These are phyloP conservation scores for Leishmania gerbilli DNA, from an alignment of 208 protist genomes.

Conservation along the genomic window DNA sequence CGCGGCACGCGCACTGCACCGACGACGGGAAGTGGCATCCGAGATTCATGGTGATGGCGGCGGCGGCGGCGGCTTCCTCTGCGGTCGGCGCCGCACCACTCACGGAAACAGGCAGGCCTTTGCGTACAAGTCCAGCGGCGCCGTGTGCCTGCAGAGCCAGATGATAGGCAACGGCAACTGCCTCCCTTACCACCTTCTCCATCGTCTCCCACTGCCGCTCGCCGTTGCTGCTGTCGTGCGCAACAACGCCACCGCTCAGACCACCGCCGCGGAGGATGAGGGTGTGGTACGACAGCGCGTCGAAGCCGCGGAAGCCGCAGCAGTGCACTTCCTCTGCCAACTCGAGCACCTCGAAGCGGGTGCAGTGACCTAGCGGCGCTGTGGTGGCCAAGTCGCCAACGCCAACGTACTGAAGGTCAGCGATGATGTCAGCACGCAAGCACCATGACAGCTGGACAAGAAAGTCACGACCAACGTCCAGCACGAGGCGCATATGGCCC, in stretches of 20 bases:
- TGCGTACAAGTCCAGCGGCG: constrained; percentile 2
- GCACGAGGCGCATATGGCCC: constrained; percentile 51
- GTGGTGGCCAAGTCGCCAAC: constrained; percentile 38
- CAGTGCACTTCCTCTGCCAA: constrained; percentile 34
- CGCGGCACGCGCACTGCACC: constrained; percentile 18
- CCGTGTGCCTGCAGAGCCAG: constrained; percentile 26
- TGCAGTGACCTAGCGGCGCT: constrained; percentile 48
- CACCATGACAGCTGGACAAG: constrained; percentile 49
- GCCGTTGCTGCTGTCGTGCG: background rate
- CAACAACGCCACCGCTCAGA: background rate
- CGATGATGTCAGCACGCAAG: constrained; percentile 52
- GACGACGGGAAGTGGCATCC: constrained; percentile 18
- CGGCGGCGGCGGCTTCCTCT: background rate
- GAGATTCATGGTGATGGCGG: constrained; percentile 24
- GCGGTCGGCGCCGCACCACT: background rate
- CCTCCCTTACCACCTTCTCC: constrained; percentile 19
- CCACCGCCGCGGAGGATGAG: constrained; percentile 25
- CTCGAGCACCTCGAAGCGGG: constrained; percentile 42
- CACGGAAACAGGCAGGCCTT: background rate
- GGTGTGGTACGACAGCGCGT: constrained; percentile 21
- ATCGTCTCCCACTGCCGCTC: constrained; percentile 16
- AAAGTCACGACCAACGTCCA: constrained; percentile 48
- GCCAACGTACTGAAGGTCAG: constrained; percentile 67
- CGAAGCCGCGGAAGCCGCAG: constrained; percentile 29
- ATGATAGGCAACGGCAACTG: constrained; percentile 29